Percentiles rank a stretch among this genome's conserved stretches.
These are phyloP conservation scores for Bipolaris zeicola DNA, from an alignment of 2,329 filamentous ascomycete genomes.

Conservation along the genomic window DNA sequence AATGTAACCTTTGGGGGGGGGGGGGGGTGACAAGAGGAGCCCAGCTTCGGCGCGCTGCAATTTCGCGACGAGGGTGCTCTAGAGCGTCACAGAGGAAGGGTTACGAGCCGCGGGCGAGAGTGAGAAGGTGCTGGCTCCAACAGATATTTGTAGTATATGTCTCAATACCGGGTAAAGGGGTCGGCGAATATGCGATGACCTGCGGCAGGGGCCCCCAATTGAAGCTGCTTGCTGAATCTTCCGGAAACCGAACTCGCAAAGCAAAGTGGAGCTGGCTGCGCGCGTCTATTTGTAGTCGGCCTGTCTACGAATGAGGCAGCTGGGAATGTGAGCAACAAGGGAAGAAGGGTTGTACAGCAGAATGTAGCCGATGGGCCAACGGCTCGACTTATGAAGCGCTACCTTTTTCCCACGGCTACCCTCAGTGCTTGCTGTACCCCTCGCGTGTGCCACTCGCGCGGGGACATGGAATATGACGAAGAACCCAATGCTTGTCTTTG, in stretches of 20 bases:
- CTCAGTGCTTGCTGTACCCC: conserved; percentile 23
- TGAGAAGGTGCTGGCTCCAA: conserved; percentile 13
- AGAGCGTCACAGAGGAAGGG: conserved; percentile 1
- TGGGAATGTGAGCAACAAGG: not conserved
- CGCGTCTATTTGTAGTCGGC: conserved; percentile 2
- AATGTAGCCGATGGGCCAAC: conserved; percentile 19
- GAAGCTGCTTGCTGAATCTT: conserved; percentile 32
- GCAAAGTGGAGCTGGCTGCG: conserved; percentile 33
- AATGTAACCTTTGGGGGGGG: conserved; percentile 12
- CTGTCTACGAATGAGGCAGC: not conserved
- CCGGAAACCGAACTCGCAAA: conserved; percentile 31
- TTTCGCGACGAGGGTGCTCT: conserved; percentile 8
- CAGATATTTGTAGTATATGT: conserved; percentile 28
- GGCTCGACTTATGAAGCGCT: conserved; percentile 26
- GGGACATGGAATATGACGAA: conserved; percentile 45
- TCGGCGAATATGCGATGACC: conserved; percentile 34
- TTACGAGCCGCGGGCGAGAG: conserved; percentile 10
- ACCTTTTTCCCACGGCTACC: conserved; percentile 12
- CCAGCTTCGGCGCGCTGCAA: conserved; percentile 17
- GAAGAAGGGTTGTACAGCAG: no score
- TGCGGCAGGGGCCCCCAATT: conserved; percentile 32
- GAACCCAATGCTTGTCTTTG: conserved; percentile 29
- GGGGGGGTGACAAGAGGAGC: not conserved
- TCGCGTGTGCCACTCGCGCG: conserved; percentile 32
- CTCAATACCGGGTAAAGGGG: conserved; percentile 47